These are phyloP conservation scores for Cordyceps tenuipes DNA, from an alignment of 2,329 filamentous ascomycete species.

Conservation along the genomic window DNA sequence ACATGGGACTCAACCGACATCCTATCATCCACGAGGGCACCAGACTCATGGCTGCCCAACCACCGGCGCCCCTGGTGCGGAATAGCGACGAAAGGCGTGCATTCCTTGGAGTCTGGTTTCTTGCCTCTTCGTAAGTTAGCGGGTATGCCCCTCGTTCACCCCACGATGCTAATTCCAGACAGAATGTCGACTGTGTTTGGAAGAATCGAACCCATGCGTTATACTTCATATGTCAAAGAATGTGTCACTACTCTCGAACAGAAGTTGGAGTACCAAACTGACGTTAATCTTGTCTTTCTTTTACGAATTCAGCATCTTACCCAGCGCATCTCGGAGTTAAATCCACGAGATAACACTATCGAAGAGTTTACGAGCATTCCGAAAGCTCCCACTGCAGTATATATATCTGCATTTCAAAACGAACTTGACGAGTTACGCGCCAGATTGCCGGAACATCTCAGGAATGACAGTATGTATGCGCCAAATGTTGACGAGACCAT, in stretches of 20 bases:
- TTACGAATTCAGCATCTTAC: conserved; percentile 42
- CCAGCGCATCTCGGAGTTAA: conserved; percentile 39
- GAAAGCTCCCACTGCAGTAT: conserved; percentile 35
- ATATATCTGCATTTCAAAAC: conserved; percentile 36
- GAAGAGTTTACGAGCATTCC: conserved; percentile 28
- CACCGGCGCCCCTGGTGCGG: conserved; percentile 28
- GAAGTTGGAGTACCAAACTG: conserved; percentile 36
- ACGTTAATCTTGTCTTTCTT: conserved; percentile 37
- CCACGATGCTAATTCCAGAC: background rate
- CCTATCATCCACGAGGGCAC: conserved; percentile 34
- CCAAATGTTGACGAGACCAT: too few relatives aligned
- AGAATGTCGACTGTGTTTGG: conserved; percentile 35
- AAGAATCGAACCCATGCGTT: conserved; percentile 40
- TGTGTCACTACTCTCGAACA: conserved; percentile 39
- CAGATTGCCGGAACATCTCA: conserved; percentile 27
- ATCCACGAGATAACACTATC: conserved; percentile 25
- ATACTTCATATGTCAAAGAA: conserved; percentile 42
- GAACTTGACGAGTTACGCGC: conserved; percentile 36
- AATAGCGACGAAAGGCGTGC: conserved; percentile 45
- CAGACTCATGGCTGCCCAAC: conserved; percentile 33
- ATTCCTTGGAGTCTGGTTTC: conserved; percentile 45
- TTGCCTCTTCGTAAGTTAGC: conserved; percentile 41
- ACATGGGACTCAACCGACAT: conserved; percentile 36
- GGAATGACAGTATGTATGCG: conserved; percentile 28
- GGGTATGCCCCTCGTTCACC: too few relatives aligned